These are phyloP conservation scores for Musa itinerans DNA, from an alignment of 176 grass and related monocot genomes.

Conservation along the genomic window DNA sequence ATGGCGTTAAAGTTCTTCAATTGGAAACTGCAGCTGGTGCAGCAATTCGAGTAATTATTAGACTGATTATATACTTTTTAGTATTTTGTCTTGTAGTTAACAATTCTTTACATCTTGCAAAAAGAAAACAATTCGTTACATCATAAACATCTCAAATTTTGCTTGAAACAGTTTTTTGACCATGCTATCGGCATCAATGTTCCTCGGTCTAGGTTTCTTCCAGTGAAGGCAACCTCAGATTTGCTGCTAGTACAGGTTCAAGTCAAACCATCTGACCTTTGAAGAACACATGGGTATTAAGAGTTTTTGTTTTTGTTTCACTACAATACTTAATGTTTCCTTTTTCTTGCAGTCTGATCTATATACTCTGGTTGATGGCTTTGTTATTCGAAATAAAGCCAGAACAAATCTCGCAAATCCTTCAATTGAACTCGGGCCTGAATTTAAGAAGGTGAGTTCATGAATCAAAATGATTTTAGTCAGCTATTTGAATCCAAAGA, in stretches of 20 bases:
- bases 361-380: slow-evolving; percentile 82
- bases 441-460: slow-evolving; percentile 78
- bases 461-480: not conserved
- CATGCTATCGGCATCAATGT: slow-evolving; percentile 70
- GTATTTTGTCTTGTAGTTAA: not conserved
- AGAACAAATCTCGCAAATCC: slow-evolving; percentile 76
- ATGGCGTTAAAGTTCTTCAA: slow-evolving; percentile 79
- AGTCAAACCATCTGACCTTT: slow-evolving; percentile 6
- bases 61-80: not conserved
- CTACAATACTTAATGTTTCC: slow-evolving; percentile 5
- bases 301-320: not conserved
- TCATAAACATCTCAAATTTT: not conserved
- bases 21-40: slow-evolving; percentile 86
- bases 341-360: slow-evolving; percentile 62
- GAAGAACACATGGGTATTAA: slow-evolving; percentile 4
- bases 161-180: slow-evolving; percentile 65
- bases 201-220: slow-evolving; percentile 74
- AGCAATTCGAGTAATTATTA: slow-evolving; percentile 62
- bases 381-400: slow-evolving; percentile 59
- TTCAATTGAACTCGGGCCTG: slow-evolving; percentile 72
- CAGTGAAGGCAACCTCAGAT: slow-evolving; percentile 92
- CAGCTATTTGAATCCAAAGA: not conserved
- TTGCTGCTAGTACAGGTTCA: slow-evolving; percentile 88
- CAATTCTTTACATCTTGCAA: not conserved
- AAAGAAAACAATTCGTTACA: too few species aligned